A percentile compares a stretch with the other conserved stretches of the same genome.
phyloP scores from a whole-genome alignment of 768 basidiomycete genomes.

The Tephrocybe rancida region DNA sequence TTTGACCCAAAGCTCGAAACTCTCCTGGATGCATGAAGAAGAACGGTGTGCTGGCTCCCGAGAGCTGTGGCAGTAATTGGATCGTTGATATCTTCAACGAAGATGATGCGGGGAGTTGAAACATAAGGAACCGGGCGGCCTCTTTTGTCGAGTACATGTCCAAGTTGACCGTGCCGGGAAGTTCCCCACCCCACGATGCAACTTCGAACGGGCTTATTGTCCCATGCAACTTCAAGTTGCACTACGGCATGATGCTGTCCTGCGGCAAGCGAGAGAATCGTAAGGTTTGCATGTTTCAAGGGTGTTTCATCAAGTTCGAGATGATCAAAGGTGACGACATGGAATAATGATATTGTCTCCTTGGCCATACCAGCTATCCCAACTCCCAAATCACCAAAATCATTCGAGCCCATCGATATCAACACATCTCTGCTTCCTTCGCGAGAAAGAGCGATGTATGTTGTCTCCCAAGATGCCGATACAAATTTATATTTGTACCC shows the following conservation, averaged over 20 bases:
- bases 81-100: slow-evolving; percentile 28
- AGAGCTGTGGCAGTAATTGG: slow-evolving; percentile 35
- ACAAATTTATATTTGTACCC: slow-evolving; percentile 52
- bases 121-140: slow-evolving; percentile 29
- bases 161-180: slow-evolving; percentile 85
- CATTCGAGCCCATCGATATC: slow-evolving; percentile 82
- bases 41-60: slow-evolving; percentile 47
- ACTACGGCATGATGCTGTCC: slow-evolving; percentile 77
- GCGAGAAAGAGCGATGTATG: slow-evolving; percentile 64
- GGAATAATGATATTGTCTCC: slow-evolving; percentile 28
- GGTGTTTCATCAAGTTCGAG: slow-evolving; percentile 27
- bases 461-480: slow-evolving; percentile 83
- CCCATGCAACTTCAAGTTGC: slow-evolving; percentile 33
- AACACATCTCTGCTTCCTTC: slow-evolving; percentile 49
- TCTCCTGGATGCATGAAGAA: slow-evolving; percentile 59
- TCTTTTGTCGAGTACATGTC: slow-evolving; percentile 28
- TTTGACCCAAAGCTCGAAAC: slow-evolving; percentile 68
- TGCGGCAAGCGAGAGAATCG: slow-evolving; percentile 50
- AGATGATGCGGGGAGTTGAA: slow-evolving; percentile 37
- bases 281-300: slow-evolving; percentile 21
- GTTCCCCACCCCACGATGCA: slow-evolving; percentile 80
- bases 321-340: slow-evolving; percentile 47
- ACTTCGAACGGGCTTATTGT: slow-evolving; percentile 22
- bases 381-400: slow-evolving; percentile 80
- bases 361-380: slow-evolving; percentile 30